Base-by-base conservation (phyloP, 768 basidiomycete genomes). In the Atractiella rhizophila region DNA sequence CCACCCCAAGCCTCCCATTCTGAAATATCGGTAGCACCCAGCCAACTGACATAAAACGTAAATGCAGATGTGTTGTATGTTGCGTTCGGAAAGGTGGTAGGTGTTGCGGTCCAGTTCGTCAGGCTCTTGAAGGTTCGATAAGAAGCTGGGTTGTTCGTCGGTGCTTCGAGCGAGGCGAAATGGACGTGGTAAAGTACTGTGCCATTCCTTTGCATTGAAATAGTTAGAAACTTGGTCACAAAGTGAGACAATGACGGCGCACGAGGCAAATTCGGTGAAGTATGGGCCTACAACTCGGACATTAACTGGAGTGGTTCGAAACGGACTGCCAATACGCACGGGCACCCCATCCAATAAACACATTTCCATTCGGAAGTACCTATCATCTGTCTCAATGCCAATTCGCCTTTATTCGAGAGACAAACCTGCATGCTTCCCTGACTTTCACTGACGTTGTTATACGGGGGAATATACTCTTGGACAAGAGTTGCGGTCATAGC, bases 401-500 rank as follows among this genome's bases (percentile, higher is more conserved):
- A n/a, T n/a, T n/a, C n/a, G n/a, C n/a, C n/a, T n/a, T n/a, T n/a
- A n/a, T n/a, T n/a, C n/a, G n/a, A n/a, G n/a, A n/a, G n/a, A n/a
- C n/a, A n/a, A 11, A 48, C 21, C 30, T 49, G 43, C 3, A 50
- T 33, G 25, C 34, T 44, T 2, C 55, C 55, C 37, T 56, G 55
- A 10, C 30, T 35, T n/a, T n/a, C 20, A 39, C 16, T 19, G 40
- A 25, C 27, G 27, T 43, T n/a, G 12, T 24, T 24, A 39, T 42
- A 42, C 41, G 41, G 39, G 19, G 41, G 18, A 12, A 19, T 16
- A 24, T 24, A 45, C 15, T 19, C 44, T 44, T 24, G 27, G 8
- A 34, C 35, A 2, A 56, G 43, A 4, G 42, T 44, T 19, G 40
- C 49, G 20, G 46, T 47, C 47, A 46, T 51, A 19, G 39, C 44